phyloP scores from a whole-genome alignment of 169 alveolate species.

The Toxoplasma gondii region DNA sequence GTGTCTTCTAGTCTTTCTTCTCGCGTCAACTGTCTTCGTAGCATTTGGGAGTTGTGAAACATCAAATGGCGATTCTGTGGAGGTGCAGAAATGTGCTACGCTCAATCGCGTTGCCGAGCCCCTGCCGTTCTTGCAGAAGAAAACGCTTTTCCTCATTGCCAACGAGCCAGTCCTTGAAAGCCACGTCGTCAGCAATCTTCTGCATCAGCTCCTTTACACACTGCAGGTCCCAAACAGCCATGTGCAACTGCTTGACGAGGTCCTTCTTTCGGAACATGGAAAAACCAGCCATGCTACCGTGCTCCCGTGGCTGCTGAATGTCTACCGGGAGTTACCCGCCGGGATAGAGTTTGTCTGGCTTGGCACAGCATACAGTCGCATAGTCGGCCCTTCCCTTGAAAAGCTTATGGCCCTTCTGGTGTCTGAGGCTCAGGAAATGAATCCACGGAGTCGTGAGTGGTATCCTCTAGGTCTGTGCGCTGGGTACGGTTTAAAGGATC shows the following conservation, averaged over 20 bases:
- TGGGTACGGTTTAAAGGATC: constrained; percentile 35
- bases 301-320: constrained; percentile 26
- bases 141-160: constrained; percentile 43
- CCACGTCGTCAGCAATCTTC: constrained; percentile 51
- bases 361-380: constrained; percentile 51
- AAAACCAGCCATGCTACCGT: not conserved
- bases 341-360: constrained; percentile 27
- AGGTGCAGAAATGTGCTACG: constrained; percentile 28
- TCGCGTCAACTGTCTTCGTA: too few species aligned
- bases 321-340: not conserved
- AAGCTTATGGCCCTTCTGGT: not conserved
- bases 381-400: constrained; percentile 2
- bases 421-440: not conserved
- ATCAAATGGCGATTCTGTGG: not conserved
- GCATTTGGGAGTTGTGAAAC: not conserved
- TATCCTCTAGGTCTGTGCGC: constrained; percentile 3
- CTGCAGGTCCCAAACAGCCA: not conserved
- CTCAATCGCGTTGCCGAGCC: not conserved
- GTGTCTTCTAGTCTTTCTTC: too few species aligned
- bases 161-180: constrained; percentile 54
- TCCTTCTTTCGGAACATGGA: constrained; percentile 25
- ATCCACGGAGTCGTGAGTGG: not conserved
- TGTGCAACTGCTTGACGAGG: constrained; percentile 42
- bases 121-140: constrained; percentile 30
- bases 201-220: constrained; percentile 50